Base-by-base conservation (phyloP, 305 asterid species). In the Salvia sclarea region DNA sequence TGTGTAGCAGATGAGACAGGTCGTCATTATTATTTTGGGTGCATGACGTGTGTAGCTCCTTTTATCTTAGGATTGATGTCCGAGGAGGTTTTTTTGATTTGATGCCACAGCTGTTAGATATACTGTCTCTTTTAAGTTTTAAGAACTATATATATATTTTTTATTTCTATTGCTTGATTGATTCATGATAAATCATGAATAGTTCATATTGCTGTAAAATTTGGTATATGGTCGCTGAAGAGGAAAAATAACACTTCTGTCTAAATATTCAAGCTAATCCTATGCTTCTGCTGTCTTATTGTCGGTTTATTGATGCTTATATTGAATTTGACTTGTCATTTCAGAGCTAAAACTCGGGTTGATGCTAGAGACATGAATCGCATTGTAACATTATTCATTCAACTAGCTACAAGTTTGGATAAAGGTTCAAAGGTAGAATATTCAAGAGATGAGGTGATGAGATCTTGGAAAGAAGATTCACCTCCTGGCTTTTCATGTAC, bases 401-500 rank as follows among this genome's bases (percentile, higher is more conserved):
- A 80, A 61, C 88, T 95, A 41, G 98, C 95, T 69, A 80, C 88
- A 49, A 83, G 86, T 78, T 80, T 95, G 88, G 99, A 91, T 63
- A 86, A 82, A 62, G 84, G 88, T 79, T 79, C 92, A 57, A 82
- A 81, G 78, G 64, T 83, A 63, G 79, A 83, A 41, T 69, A 53
- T 70, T 76, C 80, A 49, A 81, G 86, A 80, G 89, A 88, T 48
- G 91, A 79, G 76, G 66, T 79, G 59, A 70, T 79, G 87, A 84
- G 75, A 75, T 76, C 83, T 18, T 79, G 85, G 87, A 91, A 82
- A 74, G 94, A 84, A 18, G 87, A 76, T 61, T 83, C 96, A 40
- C 97, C 97, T 68, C 94, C 96, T 25, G 98, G 98, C 21, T 86
- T 92, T 85, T 75, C 87, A 17, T 86, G 89, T 17, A 56, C 84